Percentiles rank a stretch among this genome's conserved stretches.
Conservation (phyloP, 768 basidiomycete genomes). For the Cyathus striatus region DNA sequence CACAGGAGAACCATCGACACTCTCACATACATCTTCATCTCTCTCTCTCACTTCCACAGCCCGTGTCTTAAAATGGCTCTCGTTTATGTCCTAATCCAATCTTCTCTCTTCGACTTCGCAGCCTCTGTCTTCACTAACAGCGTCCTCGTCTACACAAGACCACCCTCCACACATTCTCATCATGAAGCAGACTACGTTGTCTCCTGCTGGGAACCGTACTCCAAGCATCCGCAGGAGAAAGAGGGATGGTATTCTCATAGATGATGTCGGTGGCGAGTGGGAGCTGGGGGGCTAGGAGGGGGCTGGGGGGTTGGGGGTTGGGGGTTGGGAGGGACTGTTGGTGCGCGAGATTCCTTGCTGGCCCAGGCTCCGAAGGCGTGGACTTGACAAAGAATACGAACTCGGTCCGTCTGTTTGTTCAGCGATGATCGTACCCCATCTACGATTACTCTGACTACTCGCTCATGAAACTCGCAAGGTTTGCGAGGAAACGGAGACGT, state of each 20-base stretch:
- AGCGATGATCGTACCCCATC: no score
- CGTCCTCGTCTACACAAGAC: slow-evolving; percentile 49
- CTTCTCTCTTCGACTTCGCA: slow-evolving; percentile 68
- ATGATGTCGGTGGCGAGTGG: slow-evolving; percentile 82
- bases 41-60: slow-evolving; percentile 42
- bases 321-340: no score
- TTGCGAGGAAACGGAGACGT: no score
- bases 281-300: slow-evolving; percentile 77
- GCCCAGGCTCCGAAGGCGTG: no score
- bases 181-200: slow-evolving; percentile 28
- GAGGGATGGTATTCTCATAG: slow-evolving; percentile 40
- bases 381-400: no score
- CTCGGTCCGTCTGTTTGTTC: no score
- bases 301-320: slow-evolving; percentile 80
- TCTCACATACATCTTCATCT: slow-evolving; percentile 28
- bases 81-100: slow-evolving; percentile 87
- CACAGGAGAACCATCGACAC: no score
- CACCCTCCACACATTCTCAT: slow-evolving; percentile 72
- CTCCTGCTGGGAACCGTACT: slow-evolving; percentile 15
- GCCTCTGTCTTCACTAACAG: slow-evolving; percentile 70
- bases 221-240: slow-evolving; percentile 20
- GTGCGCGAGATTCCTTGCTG: no score
- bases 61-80: slow-evolving; percentile 60
- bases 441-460: no score
- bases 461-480: no score